Evolutionary conservation across 1,284 basidiomycete species (phyloP), one percentile per base, ranked within the genome.

Genomic region (Bondarzewia mesenterica): DNA sequence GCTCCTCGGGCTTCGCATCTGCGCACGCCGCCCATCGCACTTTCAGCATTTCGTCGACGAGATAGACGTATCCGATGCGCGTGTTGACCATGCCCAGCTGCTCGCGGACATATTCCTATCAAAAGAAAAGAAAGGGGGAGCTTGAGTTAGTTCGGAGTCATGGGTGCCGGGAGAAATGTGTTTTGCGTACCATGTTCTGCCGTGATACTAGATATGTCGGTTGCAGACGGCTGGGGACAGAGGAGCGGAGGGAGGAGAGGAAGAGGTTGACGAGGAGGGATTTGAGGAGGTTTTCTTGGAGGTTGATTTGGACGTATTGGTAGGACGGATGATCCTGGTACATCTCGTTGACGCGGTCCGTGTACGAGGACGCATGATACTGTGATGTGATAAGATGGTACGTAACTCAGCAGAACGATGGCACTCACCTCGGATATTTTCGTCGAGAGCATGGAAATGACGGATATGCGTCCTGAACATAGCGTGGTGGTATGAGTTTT

Each of bases 1-100:
- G 70, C 67, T 98, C 94, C 50, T 87, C 81, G 5, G 68, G 61
- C 52, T 79, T 85, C 0, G 93, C 89, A 59, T 90, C 86, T 1
- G 85, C 93, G 54, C 91, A 88, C 2, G 83, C 95, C 1, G 89
- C 95, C 96, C 95, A 99, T 16, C 96, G 79, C 45, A 99, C 79
- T 63, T 83, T 89, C 51, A 83, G 67, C 51, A 89, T 80, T 59
- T 85, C 78, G 60, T 97, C 95, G 18, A 98, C 80, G 7, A 99
- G 74, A 62, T 89, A 99, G 8, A 95, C 85, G 60, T 97, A 97
- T 3, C 93, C 96, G 27, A 98, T 80, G 57, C 92, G 85, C 61
- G 86, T 87, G 68, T 98, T 99, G 42, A 82, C 80, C 71, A 96
- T 85, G 0, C 90, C 90, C 42, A 97, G 67, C 1, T 84, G 81